Base-by-base conservation (phyloP, 108 stramenopile species). In the Aurantiochytrium sp. region DNA sequence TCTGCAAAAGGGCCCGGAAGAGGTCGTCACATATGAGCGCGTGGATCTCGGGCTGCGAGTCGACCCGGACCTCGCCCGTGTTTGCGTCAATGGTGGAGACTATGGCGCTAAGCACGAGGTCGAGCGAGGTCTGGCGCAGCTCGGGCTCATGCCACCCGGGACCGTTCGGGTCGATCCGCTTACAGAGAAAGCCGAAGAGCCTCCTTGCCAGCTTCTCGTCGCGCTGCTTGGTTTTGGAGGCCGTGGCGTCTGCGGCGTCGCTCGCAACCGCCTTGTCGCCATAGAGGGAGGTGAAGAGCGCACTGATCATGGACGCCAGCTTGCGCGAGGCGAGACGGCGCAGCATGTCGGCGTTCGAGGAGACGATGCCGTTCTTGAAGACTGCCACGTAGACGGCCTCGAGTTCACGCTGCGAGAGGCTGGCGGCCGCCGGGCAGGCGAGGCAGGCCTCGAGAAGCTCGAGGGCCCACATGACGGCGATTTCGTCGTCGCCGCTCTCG, bases 401-500 rank as follows among this genome's bases (percentile, higher is more conserved):
- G 27, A 65, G 10, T 34, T 65, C 59, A 27, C 59, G 59, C 2
- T 65, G 15, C 10, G 59, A 34, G 24, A 81, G 45, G 42, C 42
- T 81, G 12, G 39, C 73, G 15, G 39, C 73, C 10, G 73, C 42
- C n/a, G 45, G 39, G 39, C 73, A 81, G 15, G 39, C 73, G 24
- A 81, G 27, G 73, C 73, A 81, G 12, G 73, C 73, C 17, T 81
- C 73, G 30, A 81, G 45, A 12, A 81, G 42, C 73, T 81, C 73
- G 24, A 81, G 73, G 0, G 73, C 73, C 73, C 73, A 81, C 73
- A 81, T 81, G 4, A 81, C 45, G 1, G 73, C 73, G 45, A 81
- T 81, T 48, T 81, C 73, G 39, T 81, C 73, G 45, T 81, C 73
- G n/a, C 73, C 73, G 45, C 21, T 81, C 32, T 81, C 73, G 6